Percentiles rank a stretch among this genome's conserved stretches.
phyloP scores from a whole-genome alignment of 2,329 filamentous ascomycete genomes.

The Cercospora beticola region DNA sequence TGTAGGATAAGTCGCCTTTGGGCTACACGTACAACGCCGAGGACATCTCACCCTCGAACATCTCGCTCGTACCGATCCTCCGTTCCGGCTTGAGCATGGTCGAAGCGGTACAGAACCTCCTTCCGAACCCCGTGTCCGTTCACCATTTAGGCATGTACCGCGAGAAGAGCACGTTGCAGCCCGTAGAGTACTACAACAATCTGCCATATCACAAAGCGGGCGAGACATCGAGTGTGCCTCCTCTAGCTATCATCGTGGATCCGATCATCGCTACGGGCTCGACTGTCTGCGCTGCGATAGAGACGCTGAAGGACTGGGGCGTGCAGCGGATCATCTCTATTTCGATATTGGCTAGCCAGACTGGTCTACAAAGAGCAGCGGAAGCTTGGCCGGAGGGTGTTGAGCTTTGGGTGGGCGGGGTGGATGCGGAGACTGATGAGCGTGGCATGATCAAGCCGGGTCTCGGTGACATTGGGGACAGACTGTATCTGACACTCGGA shows the following conservation, averaged over 20 bases:
- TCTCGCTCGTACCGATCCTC: constrained; percentile 89
- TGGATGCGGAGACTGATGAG: constrained; percentile 72
- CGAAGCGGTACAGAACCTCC: constrained; percentile 78
- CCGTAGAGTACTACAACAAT: constrained; percentile 98
- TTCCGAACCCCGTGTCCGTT: constrained; percentile 75
- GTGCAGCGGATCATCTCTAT: constrained; percentile 77
- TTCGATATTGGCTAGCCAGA: constrained; percentile 68
- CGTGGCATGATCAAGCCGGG: constrained; percentile 89
- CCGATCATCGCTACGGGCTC: constrained; percentile 92
- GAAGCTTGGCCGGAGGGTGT: constrained; percentile 74
- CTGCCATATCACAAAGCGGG: constrained; percentile 67
- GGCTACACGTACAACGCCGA: constrained; percentile 71
- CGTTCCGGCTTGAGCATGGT: constrained; percentile 89
- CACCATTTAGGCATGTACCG: constrained; percentile 95
- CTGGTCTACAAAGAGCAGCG: constrained; percentile 71
- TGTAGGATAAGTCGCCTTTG: constrained; percentile 73
- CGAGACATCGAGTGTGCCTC: constrained; percentile 47
- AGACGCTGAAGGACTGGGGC: constrained; percentile 87
- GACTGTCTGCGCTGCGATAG: constrained; percentile 84
- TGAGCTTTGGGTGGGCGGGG: constrained; percentile 77
- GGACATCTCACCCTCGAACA: constrained; percentile 61
- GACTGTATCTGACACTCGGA: constrained; percentile 83
- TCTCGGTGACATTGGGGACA: constrained; percentile 84
- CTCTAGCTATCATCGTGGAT: constrained; percentile 81
- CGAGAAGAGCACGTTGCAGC: constrained; percentile 79